Base-by-base conservation (phyloP, 139 green algal genomes). In the Ostreobium quekettii region DNA sequence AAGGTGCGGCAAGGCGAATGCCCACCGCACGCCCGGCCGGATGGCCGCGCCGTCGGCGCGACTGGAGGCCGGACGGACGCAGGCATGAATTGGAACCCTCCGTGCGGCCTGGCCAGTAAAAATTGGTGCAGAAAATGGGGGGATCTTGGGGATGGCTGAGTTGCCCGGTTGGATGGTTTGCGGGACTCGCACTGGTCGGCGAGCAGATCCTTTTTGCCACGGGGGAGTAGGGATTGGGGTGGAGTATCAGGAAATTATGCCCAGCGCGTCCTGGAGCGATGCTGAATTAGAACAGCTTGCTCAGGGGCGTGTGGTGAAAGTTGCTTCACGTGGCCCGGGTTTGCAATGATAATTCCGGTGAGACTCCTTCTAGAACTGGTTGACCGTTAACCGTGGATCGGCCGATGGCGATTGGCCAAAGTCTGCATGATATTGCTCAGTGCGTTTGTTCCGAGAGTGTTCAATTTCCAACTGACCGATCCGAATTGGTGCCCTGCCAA, bases 1-100 rank as follows among this genome's bases (percentile, higher is more conserved):
- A 98, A 86, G 89, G 89, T 93, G 57, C 36, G 71, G 29, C 2
- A 26, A 53, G 42, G 42, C 42, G 19, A 53, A 53, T 53, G 15
- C 11, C 15, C 19, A 53, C 11, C 11, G 42, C 11, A 26, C 42
- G 42, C 15, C 42, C 15, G 19, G 42, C 11, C 11, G 42, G 15
- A 53, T 53, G 42, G 42, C 19, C 19, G 11, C 11, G 42, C 11
- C 15, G 42, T 11, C 19, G 15, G 19, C 19, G 11, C 19, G 42
- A 53, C 11, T 26, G 19, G 42, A 53, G 19, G 19, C 42, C 42
- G 19, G 15, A 53, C 19, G 42, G 11, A 19, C 19, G 42, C 42
- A 53, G 11, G 19, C 42, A 53, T 53, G 19, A 19, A 53, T 19
- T 53, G 11, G 42, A 19, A 26, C 19, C 19, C 19, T 53, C 19